Evolutionary conservation across 2,329 filamentous ascomycete species (phyloP).

Genomic region (Sporothrix variecibatus): DNA sequence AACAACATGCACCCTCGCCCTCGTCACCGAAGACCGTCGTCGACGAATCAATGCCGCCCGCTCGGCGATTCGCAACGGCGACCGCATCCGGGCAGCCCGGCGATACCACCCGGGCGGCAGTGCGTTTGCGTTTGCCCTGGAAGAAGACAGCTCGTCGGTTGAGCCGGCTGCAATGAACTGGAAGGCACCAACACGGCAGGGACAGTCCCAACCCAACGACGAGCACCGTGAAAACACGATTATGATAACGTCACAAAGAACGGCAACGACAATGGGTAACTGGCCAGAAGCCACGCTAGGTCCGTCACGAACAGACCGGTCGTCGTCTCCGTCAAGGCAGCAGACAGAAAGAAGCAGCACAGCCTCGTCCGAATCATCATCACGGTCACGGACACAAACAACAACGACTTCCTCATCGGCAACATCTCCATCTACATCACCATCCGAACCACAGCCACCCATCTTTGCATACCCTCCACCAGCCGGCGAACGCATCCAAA

Average conservation of each 20-base stretch:
- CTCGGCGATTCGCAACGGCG: slow-evolving; percentile 43
- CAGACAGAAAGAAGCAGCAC: neutral
- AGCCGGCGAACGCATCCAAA: neutral
- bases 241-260: neutral
- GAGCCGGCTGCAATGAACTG: slow-evolving; percentile 24
- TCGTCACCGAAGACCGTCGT: slow-evolving; percentile 49
- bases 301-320: neutral
- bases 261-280: neutral
- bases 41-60: slow-evolving; percentile 47
- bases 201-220: neutral
- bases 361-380: neutral
- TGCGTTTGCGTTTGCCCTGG: slow-evolving; percentile 32
- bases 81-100: slow-evolving; percentile 43
- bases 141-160: slow-evolving; percentile 32
- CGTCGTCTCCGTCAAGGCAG: neutral
- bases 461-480: neutral
- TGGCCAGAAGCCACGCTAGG: neutral
- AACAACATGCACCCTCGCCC: slow-evolving; percentile 48
- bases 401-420: neutral
- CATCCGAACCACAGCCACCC: neutral
- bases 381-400: neutral
- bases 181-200: neutral
- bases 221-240: neutral
- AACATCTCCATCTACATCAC: neutral
- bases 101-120: slow-evolving; percentile 41